Base-by-base conservation (phyloP, 2,329 filamentous ascomycete genomes). In the Colletotrichum simmondsii region DNA sequence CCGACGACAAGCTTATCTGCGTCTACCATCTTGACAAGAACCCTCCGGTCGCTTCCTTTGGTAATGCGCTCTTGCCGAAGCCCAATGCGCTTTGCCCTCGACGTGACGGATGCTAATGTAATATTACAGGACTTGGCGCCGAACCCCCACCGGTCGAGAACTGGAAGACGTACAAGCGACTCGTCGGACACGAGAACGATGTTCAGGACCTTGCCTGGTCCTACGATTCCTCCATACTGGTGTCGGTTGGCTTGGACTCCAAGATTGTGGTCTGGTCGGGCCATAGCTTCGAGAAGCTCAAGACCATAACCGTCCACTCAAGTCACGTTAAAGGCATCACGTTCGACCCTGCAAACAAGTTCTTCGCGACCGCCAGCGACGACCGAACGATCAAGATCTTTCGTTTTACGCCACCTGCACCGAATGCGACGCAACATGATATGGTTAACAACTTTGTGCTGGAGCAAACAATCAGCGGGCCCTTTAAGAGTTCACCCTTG, bases 191-290 rank as follows among this genome's bases (percentile, higher is more conserved):
- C 81, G 97, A 99, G 79, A 99, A 98, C 80, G 97, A 99, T 84
- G 95, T 99, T 5, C 97, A 99, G 83, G 97, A 99, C 85, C 87
- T 99, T 71, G 97, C 95, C 35, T 99, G 97, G 97, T 98, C 97
- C 24, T 92, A 93, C 80, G 97, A 99, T 85, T 97, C 95, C 35
- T 98, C 96, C 1, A 94, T 99, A 67, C 86, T 99, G 74, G 95
- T 98, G 5, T 98, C 97, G 0, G 97, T 99, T 30, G 97, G 97
- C 2, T 86, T 99, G 76, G 97, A 99, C 83, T 98, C 97, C 56
- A 99, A 99, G 84, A 93, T 99, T 16, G 97, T 99, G 11, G 93
- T 99, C 26, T 99, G 97, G 97, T 98, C 96, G 1, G 97, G 97
- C 1, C 93, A 97, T 83, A 98, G 95, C 0, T 99, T 99, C 77